Conservation (phyloP, 1,139 yeast species). For the Pichia sp. region DNA sequence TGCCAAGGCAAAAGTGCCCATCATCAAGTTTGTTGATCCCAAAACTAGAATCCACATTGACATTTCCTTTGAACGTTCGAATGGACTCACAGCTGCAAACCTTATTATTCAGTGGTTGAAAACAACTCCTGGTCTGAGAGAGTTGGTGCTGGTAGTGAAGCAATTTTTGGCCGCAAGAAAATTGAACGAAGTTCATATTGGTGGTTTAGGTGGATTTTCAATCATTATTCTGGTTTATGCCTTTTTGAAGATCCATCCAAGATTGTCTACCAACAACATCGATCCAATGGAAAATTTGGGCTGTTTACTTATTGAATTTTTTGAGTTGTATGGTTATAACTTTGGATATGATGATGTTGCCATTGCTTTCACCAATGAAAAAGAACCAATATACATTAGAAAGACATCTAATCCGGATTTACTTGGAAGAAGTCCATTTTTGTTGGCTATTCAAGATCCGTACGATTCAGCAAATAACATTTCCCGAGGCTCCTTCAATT, state of each 20-base stretch:
- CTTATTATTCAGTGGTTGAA: slow-evolving; percentile 70
- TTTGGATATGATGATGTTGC: slow-evolving; percentile 82
- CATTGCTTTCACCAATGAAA: slow-evolving; percentile 39
- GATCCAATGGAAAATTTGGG: slow-evolving; percentile 75
- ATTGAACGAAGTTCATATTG: slow-evolving; percentile 87
- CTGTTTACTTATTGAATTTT: slow-evolving; percentile 80
- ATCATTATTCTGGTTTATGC: slow-evolving; percentile 83
- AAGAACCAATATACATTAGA: slow-evolving; percentile 42
- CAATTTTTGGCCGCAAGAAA: slow-evolving; percentile 77
- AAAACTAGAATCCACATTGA: slow-evolving; percentile 71
- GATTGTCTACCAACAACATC: slow-evolving; percentile 59
- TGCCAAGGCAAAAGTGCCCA: slow-evolving; percentile 91
- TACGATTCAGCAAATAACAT: slow-evolving; percentile 77
- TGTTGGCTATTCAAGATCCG: slow-evolving; percentile 85
- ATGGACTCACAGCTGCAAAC: slow-evolving; percentile 81
- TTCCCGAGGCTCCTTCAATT: slow-evolving; percentile 77
- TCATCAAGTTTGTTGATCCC: slow-evolving; percentile 83
- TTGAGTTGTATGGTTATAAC: slow-evolving; percentile 89
- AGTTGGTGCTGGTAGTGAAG: slow-evolving; percentile 75
- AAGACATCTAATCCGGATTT: slow-evolving; percentile 50
- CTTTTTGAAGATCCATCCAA: slow-evolving; percentile 74
- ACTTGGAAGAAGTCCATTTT: slow-evolving; percentile 50
- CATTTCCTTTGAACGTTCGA: slow-evolving; percentile 81
- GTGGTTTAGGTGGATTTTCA: slow-evolving; percentile 94
- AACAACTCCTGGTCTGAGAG: slow-evolving; percentile 74